Percentiles rank a stretch among this genome's conserved stretches.
phyloP scores from a whole-genome alignment of 208 protist genomes.

The Crithidia fasciculata region DNA sequence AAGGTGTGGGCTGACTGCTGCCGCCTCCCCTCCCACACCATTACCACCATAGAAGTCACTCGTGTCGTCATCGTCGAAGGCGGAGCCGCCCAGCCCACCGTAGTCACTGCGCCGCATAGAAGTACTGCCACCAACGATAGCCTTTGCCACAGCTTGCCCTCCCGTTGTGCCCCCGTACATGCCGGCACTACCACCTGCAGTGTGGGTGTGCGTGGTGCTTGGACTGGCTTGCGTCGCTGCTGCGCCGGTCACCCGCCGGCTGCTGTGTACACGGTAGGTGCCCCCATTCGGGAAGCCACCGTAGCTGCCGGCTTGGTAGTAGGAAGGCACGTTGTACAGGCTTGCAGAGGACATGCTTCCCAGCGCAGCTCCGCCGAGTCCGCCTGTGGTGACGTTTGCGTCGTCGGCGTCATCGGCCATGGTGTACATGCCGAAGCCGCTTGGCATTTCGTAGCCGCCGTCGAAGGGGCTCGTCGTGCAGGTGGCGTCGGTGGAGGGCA shows the following conservation, averaged over 20 bases:
- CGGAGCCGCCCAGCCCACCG: neutral
- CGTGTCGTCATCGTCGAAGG: neutral
- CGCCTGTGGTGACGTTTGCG: neutral
- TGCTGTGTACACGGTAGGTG: slow-evolving; percentile 3
- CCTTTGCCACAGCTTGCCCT: neutral
- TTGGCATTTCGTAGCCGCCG: neutral
- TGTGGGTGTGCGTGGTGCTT: neutral
- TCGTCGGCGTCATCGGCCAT: neutral
- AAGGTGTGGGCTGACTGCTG: neutral
- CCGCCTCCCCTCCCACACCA: neutral
- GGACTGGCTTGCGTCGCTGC: neutral
- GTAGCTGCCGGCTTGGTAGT: slow-evolving; percentile 20
- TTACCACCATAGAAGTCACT: neutral
- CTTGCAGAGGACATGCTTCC: neutral
- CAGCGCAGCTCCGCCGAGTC: neutral
- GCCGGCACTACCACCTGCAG: neutral
- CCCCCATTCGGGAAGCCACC: neutral
- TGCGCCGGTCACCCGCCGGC: neutral
- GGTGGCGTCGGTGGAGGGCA: neutral
- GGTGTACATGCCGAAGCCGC: slow-evolving; percentile 8
- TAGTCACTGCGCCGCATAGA: neutral
- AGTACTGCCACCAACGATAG: no score
- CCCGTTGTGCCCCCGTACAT: neutral
- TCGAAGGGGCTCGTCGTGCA: neutral
- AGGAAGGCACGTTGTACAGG: slow-evolving; percentile 15